These are phyloP conservation scores for Lepidium aucheri DNA, from an alignment of 345 rosid genomes.

Conservation along the genomic window DNA sequence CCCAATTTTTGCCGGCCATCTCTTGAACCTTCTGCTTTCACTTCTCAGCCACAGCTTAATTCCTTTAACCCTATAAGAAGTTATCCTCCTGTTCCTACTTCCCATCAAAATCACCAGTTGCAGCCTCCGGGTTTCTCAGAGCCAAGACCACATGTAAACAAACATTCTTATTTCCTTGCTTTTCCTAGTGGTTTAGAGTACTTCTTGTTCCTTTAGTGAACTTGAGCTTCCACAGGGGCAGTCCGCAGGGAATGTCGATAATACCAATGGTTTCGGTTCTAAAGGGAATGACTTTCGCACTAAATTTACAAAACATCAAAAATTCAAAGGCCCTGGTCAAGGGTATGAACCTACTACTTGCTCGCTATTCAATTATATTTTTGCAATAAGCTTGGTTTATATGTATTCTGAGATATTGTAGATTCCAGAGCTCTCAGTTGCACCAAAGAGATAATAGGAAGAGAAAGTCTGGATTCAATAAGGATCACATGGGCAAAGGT, in stretches of 20 bases:
- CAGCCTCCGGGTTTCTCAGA: conserved; percentile 19
- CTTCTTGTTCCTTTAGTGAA: background rate
- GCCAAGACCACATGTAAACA: conserved; percentile 29
- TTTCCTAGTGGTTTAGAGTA: background rate
- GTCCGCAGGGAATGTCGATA: conserved; percentile 15
- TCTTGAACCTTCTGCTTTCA: conserved; percentile 16
- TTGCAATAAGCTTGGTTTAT: conserved; percentile 6
- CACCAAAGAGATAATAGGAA: conserved; percentile 35
- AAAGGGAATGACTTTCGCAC: conserved; percentile 37
- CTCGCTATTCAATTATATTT: background rate
- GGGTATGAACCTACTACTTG: conserved; percentile 34
- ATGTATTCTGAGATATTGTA: conserved; percentile 25
- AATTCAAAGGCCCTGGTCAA: conserved; percentile 26
- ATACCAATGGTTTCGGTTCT: conserved; percentile 14
- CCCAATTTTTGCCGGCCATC: conserved; percentile 26
- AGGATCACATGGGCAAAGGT: conserved; percentile 47
- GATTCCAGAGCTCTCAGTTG: conserved; percentile 47
- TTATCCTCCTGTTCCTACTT: conserved; percentile 12
- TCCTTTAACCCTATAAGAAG: conserved; percentile 15
- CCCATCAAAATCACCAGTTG: conserved; percentile 22
- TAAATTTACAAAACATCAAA: conserved; percentile 27
- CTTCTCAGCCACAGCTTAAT: conserved; percentile 30
- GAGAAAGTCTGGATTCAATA: conserved; percentile 40
- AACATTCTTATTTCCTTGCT: background rate
- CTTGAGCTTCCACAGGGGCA: conserved; percentile 33